These are phyloP conservation scores for Rhizopogon rudus DNA, from an alignment of 768 basidiomycete genomes.

Conservation along the genomic window DNA sequence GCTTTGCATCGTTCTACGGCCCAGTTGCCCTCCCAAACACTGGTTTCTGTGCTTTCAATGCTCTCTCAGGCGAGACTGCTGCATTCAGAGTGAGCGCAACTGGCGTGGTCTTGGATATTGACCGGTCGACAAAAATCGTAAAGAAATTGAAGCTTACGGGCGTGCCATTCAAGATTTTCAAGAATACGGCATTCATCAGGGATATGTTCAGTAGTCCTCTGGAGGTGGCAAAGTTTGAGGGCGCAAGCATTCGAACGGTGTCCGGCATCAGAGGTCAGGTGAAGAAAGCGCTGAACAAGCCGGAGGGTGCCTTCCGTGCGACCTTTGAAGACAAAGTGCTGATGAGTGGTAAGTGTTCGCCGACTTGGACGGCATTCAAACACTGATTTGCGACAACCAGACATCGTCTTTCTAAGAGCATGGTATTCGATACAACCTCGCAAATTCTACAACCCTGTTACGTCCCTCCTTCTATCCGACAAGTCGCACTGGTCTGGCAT, in stretches of 20 bases:
- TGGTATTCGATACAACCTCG: conserved; percentile 97
- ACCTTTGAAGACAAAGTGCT: conserved; percentile 98
- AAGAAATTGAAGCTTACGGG: conserved; percentile 98
- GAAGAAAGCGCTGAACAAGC: conserved; percentile 93
- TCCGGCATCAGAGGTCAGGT: conserved; percentile 95
- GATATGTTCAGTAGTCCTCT: conserved; percentile 94
- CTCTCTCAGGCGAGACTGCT: conserved; percentile 54
- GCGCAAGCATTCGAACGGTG: conserved; percentile 93
- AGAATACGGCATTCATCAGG: conserved; percentile 97
- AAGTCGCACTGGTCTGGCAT: conserved; percentile 89
- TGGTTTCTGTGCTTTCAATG: conserved; percentile 96
- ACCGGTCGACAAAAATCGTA: conserved; percentile 90
- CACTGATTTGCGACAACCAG: conserved; percentile 32
- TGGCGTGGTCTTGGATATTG: conserved; percentile 91
- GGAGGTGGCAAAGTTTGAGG: conserved; percentile 98
- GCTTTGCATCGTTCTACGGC: conserved; percentile 96
- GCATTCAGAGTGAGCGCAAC: conserved; percentile 91
- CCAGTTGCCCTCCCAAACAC: conserved; percentile 91
- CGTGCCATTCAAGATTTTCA: conserved; percentile 94
- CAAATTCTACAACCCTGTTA: conserved; percentile 95
- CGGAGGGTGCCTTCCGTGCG: conserved; percentile 92
- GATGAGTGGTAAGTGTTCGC: conserved; percentile 72
- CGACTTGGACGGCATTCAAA: not conserved
- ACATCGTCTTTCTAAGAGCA: conserved; percentile 91
- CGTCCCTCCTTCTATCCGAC: conserved; percentile 79